These are phyloP conservation scores for Spathaspora girioi DNA, from an alignment of 805 yeast genomes.

Conservation along the genomic window DNA sequence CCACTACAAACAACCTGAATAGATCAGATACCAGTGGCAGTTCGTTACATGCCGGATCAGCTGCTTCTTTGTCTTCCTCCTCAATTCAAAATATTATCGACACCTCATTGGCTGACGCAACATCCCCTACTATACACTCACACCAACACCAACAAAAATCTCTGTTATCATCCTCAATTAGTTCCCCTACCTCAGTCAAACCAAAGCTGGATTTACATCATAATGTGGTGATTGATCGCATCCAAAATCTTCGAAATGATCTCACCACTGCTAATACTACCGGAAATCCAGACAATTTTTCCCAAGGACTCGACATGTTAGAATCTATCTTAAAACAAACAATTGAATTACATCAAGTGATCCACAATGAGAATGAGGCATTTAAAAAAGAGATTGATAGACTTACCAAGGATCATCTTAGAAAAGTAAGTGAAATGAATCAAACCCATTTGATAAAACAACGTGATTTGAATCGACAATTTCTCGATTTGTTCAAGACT, in stretches of 20 bases:
- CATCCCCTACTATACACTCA: background rate
- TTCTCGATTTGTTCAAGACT: conserved; percentile 8
- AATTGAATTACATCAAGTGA: conserved; percentile 1
- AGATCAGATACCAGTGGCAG: background rate
- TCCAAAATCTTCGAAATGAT: background rate
- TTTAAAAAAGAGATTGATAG: conserved; percentile 8
- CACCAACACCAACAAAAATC: background rate
- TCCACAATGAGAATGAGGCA: conserved; percentile 6
- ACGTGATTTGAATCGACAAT: conserved; percentile 9
- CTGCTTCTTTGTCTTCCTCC: background rate
- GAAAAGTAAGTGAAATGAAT: conserved; percentile 6
- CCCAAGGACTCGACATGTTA: conserved; percentile 3
- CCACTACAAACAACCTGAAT: background rate
- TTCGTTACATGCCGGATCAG: background rate
- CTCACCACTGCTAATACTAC: background rate
- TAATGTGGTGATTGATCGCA: background rate
- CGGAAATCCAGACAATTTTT: background rate
- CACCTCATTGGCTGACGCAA: background rate
- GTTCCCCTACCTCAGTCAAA: background rate
- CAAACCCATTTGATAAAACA: conserved; percentile 7
- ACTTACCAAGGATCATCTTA: conserved; percentile 4
- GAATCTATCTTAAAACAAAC: conserved; percentile 7
- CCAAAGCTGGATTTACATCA: background rate
- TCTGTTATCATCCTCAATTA: background rate
- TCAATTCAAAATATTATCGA: background rate